A percentile compares a stretch with the other conserved stretches of the same genome.
phyloP scores from a whole-genome alignment of 495 filamentous ascomycete species.

The Aspergillus taichungensis region DNA sequence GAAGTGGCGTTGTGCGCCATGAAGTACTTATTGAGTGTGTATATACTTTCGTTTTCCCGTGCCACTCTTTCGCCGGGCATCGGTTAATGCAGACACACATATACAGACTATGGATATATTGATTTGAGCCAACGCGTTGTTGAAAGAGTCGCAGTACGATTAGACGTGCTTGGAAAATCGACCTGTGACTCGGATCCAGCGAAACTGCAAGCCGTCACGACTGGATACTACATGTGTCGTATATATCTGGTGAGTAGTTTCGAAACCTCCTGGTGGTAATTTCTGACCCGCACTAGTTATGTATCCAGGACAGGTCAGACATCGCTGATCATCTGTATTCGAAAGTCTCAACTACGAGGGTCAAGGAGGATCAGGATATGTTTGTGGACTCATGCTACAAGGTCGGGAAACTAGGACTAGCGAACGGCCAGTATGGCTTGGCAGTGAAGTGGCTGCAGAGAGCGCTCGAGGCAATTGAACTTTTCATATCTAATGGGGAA shows the following conservation, averaged over 20 bases:
- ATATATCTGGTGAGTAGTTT: slow-evolving; percentile 49
- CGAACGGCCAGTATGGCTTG: slow-evolving; percentile 39
- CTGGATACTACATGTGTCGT: slow-evolving; percentile 62
- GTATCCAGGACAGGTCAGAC: slow-evolving; percentile 59
- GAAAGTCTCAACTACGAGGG: slow-evolving; percentile 37
- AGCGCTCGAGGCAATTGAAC: slow-evolving; percentile 50
- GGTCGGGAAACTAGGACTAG: slow-evolving; percentile 55
- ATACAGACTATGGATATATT: slow-evolving; percentile 42
- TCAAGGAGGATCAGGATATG: slow-evolving; percentile 36
- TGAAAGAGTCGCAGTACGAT: slow-evolving; percentile 54
- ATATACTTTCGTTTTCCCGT: background rate
- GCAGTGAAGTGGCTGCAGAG: slow-evolving; percentile 69
- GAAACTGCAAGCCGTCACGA: slow-evolving; percentile 6
- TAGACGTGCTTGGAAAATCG: slow-evolving; percentile 43
- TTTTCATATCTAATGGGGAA: slow-evolving; percentile 47
- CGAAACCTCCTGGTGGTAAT: background rate
- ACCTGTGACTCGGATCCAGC: slow-evolving; percentile 8
- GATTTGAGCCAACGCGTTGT: slow-evolving; percentile 49
- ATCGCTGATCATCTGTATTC: slow-evolving; percentile 71
- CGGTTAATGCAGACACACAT: slow-evolving; percentile 11
- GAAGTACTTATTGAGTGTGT: slow-evolving; percentile 55
- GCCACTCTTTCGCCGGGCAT: background rate
- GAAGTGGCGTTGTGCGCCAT: slow-evolving; percentile 59
- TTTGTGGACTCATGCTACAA: slow-evolving; percentile 65
- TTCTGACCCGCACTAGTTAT: slow-evolving; percentile 43